phyloP scores from a whole-genome alignment of 2,329 filamentous ascomycete genomes.

The Pseudocercospora fuligena region DNA sequence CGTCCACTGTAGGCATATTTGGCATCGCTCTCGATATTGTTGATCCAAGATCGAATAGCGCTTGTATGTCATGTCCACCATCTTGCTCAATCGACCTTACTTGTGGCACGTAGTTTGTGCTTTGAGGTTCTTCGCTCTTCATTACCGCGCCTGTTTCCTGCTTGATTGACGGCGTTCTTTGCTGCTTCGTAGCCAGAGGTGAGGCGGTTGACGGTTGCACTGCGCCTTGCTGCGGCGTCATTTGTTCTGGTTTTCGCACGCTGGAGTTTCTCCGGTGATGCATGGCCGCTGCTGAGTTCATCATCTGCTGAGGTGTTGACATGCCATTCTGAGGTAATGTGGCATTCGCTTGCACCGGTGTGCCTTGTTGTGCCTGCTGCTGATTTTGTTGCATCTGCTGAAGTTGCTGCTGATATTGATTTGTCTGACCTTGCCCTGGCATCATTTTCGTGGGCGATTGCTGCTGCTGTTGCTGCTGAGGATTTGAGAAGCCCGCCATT shows the following conservation, averaged over 20 bases:
- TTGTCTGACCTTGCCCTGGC: conserved; percentile 34
- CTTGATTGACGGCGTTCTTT: conserved; percentile 38
- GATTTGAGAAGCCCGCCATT: conserved; percentile 45
- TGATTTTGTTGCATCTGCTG: conserved; percentile 36
- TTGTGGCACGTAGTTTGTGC: conserved; percentile 38
- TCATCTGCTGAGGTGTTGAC: conserved; percentile 52
- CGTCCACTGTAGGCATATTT: conserved; percentile 72
- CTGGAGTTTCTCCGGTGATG: conserved; percentile 41
- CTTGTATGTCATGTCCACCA: conserved; percentile 74
- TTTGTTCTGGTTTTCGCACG: conserved; percentile 36
- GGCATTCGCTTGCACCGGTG: conserved; percentile 53
- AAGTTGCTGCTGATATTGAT: conserved; percentile 31
- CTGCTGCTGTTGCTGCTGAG: conserved; percentile 15
- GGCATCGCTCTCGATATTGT: conserved; percentile 73
- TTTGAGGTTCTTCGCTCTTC: conserved; percentile 42
- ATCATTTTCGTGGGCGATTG: conserved; percentile 42
- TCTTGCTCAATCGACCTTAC: conserved; percentile 41
- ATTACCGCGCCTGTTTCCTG: conserved; percentile 37
- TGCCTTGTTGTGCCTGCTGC: conserved; percentile 43
- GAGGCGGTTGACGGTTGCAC: conserved; percentile 34
- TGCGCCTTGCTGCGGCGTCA: conserved; percentile 35
- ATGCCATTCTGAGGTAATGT: conserved; percentile 54
- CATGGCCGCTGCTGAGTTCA: conserved; percentile 40
- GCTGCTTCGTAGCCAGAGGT: conserved; percentile 35
- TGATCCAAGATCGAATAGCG: conserved; percentile 66